A percentile compares a stretch with the other conserved stretches of the same genome.
These are phyloP conservation scores for Bolboschoenoplectus hybrid DNA, from an alignment of 202 grass and related monocot genomes.

Conservation along the genomic window DNA sequence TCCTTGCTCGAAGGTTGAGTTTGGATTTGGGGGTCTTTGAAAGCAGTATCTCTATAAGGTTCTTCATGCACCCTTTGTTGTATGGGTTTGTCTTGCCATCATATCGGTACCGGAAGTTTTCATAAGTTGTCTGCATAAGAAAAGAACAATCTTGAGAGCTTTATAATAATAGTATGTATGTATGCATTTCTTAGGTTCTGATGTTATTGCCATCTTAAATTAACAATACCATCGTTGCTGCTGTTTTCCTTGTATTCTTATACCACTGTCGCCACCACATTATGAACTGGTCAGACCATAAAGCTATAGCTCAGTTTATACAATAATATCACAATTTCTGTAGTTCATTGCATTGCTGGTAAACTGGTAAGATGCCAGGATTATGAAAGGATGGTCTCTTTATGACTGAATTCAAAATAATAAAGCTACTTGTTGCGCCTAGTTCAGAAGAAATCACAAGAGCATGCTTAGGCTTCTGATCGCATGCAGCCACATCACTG, in stretches of 20 bases:
- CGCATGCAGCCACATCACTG: not conserved
- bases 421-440: not conserved
- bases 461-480: not conserved
- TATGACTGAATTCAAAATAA: not conserved
- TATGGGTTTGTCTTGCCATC: conserved; percentile 79
- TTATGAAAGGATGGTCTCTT: not conserved
- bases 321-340: not conserved
- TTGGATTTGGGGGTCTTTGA: conserved; percentile 60
- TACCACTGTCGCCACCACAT: not conserved
- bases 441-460: not conserved
- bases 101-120: conserved; percentile 94
- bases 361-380: not conserved
- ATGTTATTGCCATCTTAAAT: not conserved
- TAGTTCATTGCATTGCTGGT: not conserved
- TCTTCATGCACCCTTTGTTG: conserved; percentile 61
- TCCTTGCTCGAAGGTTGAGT: conserved; percentile 65
- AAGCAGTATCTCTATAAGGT: conserved; percentile 68
- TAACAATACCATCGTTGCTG: not conserved
- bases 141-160: conserved; percentile 10
- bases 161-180: not conserved
- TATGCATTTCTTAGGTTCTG: not conserved
- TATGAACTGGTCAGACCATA: not conserved
- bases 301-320: not conserved
- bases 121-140: conserved; percentile 68
- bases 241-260: not conserved